phyloP scores from a whole-genome alignment of 208 protist genomes.

The Zelonia costaricensis region DNA sequence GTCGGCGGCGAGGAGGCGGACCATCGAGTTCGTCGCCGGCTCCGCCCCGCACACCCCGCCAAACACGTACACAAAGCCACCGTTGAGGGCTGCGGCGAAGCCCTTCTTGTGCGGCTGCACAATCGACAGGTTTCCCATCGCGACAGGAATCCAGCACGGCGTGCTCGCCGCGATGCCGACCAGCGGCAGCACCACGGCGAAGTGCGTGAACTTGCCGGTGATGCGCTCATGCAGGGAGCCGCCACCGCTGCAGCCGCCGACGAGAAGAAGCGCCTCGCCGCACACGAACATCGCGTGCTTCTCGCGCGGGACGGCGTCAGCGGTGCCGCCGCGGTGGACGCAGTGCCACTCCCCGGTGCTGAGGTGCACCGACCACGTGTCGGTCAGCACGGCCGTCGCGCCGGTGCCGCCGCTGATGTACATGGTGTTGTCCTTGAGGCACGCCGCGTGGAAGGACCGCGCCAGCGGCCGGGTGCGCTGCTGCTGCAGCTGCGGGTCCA shows the following conservation, averaged over 20 bases:
- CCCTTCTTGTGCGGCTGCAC: constrained; percentile 60
- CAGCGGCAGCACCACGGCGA: constrained; percentile 64
- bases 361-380: constrained; percentile 78
- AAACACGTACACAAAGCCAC: constrained; percentile 87
- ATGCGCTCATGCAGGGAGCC: constrained; percentile 32
- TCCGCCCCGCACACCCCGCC: constrained; percentile 68
- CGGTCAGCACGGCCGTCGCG: constrained; percentile 34
- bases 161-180: constrained; percentile 17
- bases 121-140: constrained; percentile 77
- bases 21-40: constrained; percentile 69
- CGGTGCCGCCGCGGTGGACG: constrained; percentile 59
- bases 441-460: constrained; percentile 69
- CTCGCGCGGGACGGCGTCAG: constrained; percentile 67
- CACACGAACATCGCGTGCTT: constrained; percentile 70
- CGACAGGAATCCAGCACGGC: constrained; percentile 78
- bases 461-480: constrained; percentile 20
- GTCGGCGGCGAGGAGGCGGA: constrained; percentile 82
- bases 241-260: constrained; percentile 70
- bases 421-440: constrained; percentile 49
- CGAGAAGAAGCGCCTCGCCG: constrained; percentile 65
- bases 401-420: constrained; percentile 73
- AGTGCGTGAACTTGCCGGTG: constrained; percentile 67
- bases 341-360: constrained; percentile 51
- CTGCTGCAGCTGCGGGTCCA: too few species aligned
- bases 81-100: constrained; percentile 74